phyloP scores from a whole-genome alignment of 2,329 filamentous ascomycete genomes.

The Trichoderma hamatum region DNA sequence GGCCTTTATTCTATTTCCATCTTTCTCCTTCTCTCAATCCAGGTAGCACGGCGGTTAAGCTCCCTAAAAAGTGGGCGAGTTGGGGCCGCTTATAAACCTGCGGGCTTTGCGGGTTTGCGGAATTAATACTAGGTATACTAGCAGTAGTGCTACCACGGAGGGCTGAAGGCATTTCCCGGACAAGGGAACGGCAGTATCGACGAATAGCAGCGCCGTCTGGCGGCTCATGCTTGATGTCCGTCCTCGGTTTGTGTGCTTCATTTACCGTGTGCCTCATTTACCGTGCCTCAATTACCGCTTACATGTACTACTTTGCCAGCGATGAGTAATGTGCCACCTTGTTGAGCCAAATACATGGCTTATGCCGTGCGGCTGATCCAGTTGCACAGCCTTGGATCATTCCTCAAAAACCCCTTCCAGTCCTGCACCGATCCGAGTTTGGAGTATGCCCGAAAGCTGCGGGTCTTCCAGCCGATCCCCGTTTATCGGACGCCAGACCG shows the following conservation, averaged over 20 bases:
- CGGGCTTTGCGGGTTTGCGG: conserved; percentile 10
- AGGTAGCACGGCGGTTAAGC: background rate
- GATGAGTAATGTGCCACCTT: background rate
- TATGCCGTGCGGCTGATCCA: background rate
- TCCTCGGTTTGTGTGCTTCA: background rate
- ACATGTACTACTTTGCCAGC: no score
- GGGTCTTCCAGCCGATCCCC: conserved; percentile 11
- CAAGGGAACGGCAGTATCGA: background rate
- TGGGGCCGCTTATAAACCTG: conserved; percentile 17
- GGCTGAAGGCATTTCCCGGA: background rate
- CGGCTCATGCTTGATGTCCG: background rate
- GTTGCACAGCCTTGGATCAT: background rate
- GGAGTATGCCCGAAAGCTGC: background rate
- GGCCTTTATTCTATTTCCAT: background rate
- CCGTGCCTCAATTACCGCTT: background rate
- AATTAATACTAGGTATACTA: conserved; percentile 1
- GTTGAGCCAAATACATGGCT: background rate
- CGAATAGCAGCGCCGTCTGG: background rate
- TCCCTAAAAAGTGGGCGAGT: conserved; percentile 16
- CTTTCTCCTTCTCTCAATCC: conserved; percentile 1
- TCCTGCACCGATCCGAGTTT: conserved; percentile 5
- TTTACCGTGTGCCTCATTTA: background rate
- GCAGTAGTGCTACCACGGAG: background rate
- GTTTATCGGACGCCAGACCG: conserved; percentile 1
- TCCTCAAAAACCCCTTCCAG: background rate